These are phyloP conservation scores for Phylloporus sp. DNA, from an alignment of 768 basidiomycete species.

Conservation along the genomic window DNA sequence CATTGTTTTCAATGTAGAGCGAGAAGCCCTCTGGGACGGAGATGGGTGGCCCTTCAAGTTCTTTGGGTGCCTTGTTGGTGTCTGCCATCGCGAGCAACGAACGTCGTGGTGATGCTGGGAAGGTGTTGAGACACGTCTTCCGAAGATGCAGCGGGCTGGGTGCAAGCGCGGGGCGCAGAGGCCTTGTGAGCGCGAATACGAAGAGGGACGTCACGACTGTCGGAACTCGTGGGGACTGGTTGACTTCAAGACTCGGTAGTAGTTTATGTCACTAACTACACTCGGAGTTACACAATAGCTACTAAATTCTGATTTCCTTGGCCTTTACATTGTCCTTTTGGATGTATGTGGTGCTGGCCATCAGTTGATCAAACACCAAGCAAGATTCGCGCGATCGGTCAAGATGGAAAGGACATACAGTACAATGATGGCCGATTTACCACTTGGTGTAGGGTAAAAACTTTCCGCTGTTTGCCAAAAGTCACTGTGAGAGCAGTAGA, in stretches of 20 bases:
- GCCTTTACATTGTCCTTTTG: no score
- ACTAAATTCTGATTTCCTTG: no score
- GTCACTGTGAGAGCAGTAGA: not conserved
- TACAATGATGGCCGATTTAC: constrained; percentile 32
- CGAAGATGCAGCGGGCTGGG: not conserved
- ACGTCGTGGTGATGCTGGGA: constrained; percentile 1
- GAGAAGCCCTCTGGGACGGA: constrained; percentile 69
- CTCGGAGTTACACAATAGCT: no score
- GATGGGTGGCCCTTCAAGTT: constrained; percentile 21
- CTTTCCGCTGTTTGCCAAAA: constrained; percentile 52
- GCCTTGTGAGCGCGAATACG: constrained; percentile 20
- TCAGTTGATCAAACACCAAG: no score
- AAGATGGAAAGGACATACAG: no score
- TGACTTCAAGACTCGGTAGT: no score
- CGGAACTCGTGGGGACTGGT: no score
- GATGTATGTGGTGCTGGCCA: no score
- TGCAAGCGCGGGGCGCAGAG: constrained; percentile 24
- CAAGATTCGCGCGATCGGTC: no score
- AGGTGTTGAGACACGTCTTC: not conserved
- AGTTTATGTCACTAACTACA: no score
- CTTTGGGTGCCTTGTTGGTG: not conserved
- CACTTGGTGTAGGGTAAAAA: constrained; percentile 72
- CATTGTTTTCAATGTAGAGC: constrained; percentile 77
- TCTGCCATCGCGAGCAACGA: constrained; percentile 3
- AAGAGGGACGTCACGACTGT: not conserved